These are phyloP conservation scores for Leersia perrieri DNA, from an alignment of 176 grass and related monocot genomes.

Conservation along the genomic window DNA sequence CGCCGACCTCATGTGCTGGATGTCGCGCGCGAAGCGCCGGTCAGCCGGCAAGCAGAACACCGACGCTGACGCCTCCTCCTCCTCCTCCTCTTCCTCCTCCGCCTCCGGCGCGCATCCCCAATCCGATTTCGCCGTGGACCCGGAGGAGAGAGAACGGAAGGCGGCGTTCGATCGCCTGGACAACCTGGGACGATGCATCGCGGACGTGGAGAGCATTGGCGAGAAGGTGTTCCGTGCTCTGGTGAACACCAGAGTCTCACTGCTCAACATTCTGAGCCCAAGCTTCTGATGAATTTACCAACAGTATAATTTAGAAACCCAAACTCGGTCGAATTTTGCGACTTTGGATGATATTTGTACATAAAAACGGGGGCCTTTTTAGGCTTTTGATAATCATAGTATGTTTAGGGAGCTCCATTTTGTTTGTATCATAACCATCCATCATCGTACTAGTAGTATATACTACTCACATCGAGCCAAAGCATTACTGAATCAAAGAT, in stretches of 20 bases:
- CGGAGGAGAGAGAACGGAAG: constrained; percentile 50
- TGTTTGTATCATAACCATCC: background rate
- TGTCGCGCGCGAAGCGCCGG: constrained; percentile 55
- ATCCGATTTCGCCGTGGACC: constrained; percentile 8
- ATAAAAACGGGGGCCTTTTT: background rate
- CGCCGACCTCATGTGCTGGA: constrained; percentile 69
- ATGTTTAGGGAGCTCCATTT: background rate
- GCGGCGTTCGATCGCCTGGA: constrained; percentile 53
- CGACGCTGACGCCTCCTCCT: background rate
- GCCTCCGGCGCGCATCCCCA: background rate
- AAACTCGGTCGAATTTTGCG: background rate
- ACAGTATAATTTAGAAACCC: background rate
- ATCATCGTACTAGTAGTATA: background rate
- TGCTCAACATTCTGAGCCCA: constrained; percentile 84
- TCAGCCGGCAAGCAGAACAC: constrained; percentile 44
- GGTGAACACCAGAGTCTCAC: constrained; percentile 72
- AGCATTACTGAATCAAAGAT: background rate
- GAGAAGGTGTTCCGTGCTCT: constrained; percentile 65
- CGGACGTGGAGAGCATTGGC: constrained; percentile 52
- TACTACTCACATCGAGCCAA: background rate
- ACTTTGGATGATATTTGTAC: background rate
- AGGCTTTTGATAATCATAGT: background rate
- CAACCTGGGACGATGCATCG: constrained; percentile 52
- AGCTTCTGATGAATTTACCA: constrained; percentile 35
- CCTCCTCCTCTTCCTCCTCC: background rate